Base-by-base conservation (phyloP, 2,329 filamentous ascomycete genomes). In the Claviceps lovelessii region DNA sequence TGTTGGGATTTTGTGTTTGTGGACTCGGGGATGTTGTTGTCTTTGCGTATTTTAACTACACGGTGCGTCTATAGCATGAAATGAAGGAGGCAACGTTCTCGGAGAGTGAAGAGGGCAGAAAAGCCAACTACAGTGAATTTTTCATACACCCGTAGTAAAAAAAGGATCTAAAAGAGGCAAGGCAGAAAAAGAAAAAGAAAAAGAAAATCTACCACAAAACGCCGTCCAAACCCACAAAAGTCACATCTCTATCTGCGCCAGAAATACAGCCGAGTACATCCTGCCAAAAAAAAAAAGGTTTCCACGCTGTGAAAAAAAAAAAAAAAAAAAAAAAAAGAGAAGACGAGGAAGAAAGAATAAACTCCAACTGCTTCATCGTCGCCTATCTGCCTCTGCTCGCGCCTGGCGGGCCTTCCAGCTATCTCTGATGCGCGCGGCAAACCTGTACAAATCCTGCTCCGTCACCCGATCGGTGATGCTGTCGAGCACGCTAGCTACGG, bases 401-500 rank as follows among this genome's bases (percentile, higher is more conserved):
- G 67, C 67, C 58, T 72, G 69, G 17, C 81, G 76, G 59, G 79
- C 74, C 70, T 95, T 95, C 84, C 90, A 95, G 15, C 82, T 83
- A 35, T 84, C 79, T 60, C 86, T 83, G 61, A 97, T 91, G n/a
- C 70, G 74, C 42, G 77, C 78, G 33, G 86, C 86, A 0, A 80
- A 77, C 2, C 72, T 77, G 49, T 90, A 77, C 39, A 98, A 75
- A 64, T 98, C 90, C 55, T 87, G 77, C 69, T 95, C 83, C 0
- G 82, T 86, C 11, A 98, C 89, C 1, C 83, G 83, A 63, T 96
- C 89, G 57, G 83, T 78, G 61, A 98, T 97, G 68, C 88, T 95
- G 60, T 91, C 85, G 56, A 96, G 77, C 4, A 98, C 93, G 66
- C 86, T 94, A 31, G 83, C 76, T 1, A 96, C 88, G 0, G 88